These are phyloP conservation scores for Hanseniaspora hatyaiensis DNA, from an alignment of 805 yeast genomes.

Conservation along the genomic window DNA sequence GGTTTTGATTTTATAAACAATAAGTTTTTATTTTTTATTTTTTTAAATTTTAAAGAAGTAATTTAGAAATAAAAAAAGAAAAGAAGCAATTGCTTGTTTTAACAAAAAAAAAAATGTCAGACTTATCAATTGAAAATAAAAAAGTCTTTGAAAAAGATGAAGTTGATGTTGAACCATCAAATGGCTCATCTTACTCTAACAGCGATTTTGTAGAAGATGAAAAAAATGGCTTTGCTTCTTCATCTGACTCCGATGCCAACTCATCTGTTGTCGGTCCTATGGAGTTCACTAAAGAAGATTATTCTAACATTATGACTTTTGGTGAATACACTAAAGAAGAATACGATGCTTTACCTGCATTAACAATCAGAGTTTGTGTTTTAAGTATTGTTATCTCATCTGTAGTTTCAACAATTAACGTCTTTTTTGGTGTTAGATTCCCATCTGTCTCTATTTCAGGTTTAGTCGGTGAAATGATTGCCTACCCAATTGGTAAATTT, in stretches of 20 bases:
- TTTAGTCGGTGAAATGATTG: constrained; percentile 46
- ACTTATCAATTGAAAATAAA: constrained; percentile 20
- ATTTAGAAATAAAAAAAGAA: no score
- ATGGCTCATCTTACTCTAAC: neutral
- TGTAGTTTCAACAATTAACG: constrained; percentile 48
- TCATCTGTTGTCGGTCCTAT: neutral
- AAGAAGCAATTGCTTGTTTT: no score
- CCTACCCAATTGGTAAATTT: constrained; percentile 47
- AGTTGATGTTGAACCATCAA: neutral
- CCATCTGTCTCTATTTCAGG: constrained; percentile 43
- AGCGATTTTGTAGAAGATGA: neutral
- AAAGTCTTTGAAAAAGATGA: neutral
- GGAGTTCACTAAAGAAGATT: constrained; percentile 11
- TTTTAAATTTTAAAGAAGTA: no score
- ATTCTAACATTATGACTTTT: constrained; percentile 9
- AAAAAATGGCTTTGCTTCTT: neutral
- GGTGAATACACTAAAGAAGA: constrained; percentile 16
- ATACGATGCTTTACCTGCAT: constrained; percentile 14
- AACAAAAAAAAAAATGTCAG: no score
- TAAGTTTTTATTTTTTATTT: no score
- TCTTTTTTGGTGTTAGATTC: constrained; percentile 47
- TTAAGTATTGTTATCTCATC: constrained; percentile 29
- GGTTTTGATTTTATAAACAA: no score
- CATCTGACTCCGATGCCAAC: neutral
- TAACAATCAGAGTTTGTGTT: constrained; percentile 14